These are phyloP conservation scores for Aureobasidium vineae DNA, from an alignment of 2,329 filamentous ascomycete genomes.

Conservation along the genomic window DNA sequence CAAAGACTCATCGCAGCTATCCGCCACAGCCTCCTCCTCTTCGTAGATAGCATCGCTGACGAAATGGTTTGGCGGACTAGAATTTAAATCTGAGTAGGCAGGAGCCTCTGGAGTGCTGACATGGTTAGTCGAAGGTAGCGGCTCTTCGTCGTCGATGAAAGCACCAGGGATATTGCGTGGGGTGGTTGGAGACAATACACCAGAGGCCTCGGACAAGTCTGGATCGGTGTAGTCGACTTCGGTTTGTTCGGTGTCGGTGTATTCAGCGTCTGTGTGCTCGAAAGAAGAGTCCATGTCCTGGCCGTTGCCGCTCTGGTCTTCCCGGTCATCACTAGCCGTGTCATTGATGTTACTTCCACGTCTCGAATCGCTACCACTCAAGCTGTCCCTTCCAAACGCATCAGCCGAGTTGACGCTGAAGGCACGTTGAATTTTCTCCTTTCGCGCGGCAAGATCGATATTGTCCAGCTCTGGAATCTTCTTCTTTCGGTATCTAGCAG, in stretches of 20 bases:
- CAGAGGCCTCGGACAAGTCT: neutral
- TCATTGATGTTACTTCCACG: slow-evolving; percentile 16
- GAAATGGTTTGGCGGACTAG: neutral
- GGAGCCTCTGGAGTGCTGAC: neutral
- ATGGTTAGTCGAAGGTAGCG: neutral
- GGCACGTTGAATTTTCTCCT: slow-evolving; percentile 78
- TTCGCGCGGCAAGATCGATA: slow-evolving; percentile 79
- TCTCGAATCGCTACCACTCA: slow-evolving; percentile 13
- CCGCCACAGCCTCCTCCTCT: neutral
- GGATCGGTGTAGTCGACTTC: slow-evolving; percentile 3
- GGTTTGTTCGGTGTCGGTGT: neutral
- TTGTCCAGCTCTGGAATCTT: slow-evolving; percentile 64
- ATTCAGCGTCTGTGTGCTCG: slow-evolving; percentile 16
- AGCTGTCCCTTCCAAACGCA: slow-evolving; percentile 37
- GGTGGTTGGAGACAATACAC: slow-evolving; percentile 1
- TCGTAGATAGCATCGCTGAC: neutral
- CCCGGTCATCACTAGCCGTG: neutral
- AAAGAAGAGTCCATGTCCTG: slow-evolving; percentile 1
- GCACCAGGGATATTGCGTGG: slow-evolving; percentile 17
- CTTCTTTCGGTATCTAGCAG: slow-evolving; percentile 28
- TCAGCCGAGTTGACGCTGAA: slow-evolving; percentile 66
- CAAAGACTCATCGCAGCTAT: slow-evolving; percentile 9
- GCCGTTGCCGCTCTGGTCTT: neutral
- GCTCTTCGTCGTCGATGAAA: slow-evolving; percentile 4
- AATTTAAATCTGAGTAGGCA: neutral